Base-by-base conservation (phyloP, 2,329 filamentous ascomycete genomes). In the Fusarium floridanum region DNA sequence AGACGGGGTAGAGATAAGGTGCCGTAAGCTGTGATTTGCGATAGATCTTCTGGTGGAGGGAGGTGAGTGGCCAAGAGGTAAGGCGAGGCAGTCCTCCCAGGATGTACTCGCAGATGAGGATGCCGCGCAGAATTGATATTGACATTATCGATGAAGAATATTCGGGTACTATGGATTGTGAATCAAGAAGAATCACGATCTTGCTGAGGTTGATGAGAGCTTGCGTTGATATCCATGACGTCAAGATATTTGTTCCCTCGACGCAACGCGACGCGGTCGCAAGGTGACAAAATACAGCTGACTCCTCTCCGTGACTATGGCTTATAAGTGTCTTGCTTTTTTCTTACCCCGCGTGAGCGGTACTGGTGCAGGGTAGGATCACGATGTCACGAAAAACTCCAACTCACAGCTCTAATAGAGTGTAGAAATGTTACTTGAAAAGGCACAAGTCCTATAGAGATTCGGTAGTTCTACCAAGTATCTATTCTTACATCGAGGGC, bases 81-180 rank as follows among this genome's bases (percentile, higher is more conserved):
- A 50, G 16, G 3, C 60, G 60, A 50, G 60, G 43, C 0, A 48
- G 20, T 2, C 60, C 60, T 62, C 60, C 43, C 0, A 62, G 22
- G 16, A 62, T 37, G 22, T 62, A 62, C 17, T 62, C 60, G 43
- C 20, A 50, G 6, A 62, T 11, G 22, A 62, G 41, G 2, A 50
- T 27, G 5, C 12, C 16, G 5, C 20, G 29, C 1, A 62, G 37
- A 3, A 20, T 10, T 50, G 60, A 4, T 32, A 37, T 62, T 16
- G 60, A 4, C 43, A 37, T 62, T 16, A 17, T 57, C 9, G 3
- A 12, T 24, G 2, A 10, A 37, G 29, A 10, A 5, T 0, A n/a
- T 6, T 6, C 4, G 2, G 0, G 10, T 0, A 5, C 3, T 53
- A 2, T 53, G 5, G 0, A n/a, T 53, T 12, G 6, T 32, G 17